Evolutionary conservation across 2,329 filamentous ascomycete species (phyloP), one percentile per base, ranked within the genome.

Genomic region (Penicillium sp.): DNA sequence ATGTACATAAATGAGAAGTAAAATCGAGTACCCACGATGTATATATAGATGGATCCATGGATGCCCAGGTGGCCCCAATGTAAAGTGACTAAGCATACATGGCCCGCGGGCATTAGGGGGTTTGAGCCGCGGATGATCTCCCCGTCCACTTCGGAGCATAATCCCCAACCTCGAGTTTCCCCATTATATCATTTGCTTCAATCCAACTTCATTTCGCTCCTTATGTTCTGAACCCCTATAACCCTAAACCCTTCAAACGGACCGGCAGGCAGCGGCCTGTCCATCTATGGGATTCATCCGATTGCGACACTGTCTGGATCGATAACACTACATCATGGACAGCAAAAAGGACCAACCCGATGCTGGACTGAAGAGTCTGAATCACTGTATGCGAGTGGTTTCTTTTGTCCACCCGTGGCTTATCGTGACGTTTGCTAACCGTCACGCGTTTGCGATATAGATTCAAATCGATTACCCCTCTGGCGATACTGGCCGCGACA

Each of bases 401-500:
- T 23, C 41, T 7, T 8, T 17, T 8, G 7, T 42, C 1, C n/a
- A n/a, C 31, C 9, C 25, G 12, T 36, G 29, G 21, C 6, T 36
- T 25, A 12, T 47, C 19, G 23, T 3, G 33, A 35, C 54, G 23
- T 50, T 12, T 41, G 50, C 57, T 70, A 58, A 68, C 59, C 33
- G 9, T 19, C 23, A 29, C 35, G 45, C 42, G 36, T 49, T 57
- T 45, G 49, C 54, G 54, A 49, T 33, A 57, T 70, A 96, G 92
- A 96, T 77, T 91, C 89, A 70, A 85, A 86, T 73, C 87, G 87
- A 65, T 86, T 99, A 58, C 93, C 94, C 54, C 76, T 77, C 83
- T 97, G 94, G 94, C 88, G 94, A 68, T 96, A 97, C 79, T 79
- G 81, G 61, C 78, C 96, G 66, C 91, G 94, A 73, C 89, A 96